A percentile compares a stretch with the other conserved stretches of the same genome.
These are phyloP conservation scores for grape (Vitis vinifera) DNA, from an alignment of 164 flowering plant genomes.

Conservation along the genomic window ASM3070453v1 NC_081805.1:2261501-2262000, in stretches of 20 bases:
- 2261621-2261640: constrained; percentile 82
- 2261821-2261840: constrained; percentile 56
- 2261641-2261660: no score
- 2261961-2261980: no score
- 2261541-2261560: constrained; percentile 63
- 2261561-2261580: constrained; percentile 87
- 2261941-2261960: neutral
- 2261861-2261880: constrained; percentile 67
- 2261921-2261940: neutral
- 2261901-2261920: constrained; percentile 54
- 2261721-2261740: no score
- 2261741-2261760: neutral
- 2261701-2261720: no score
- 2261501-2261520: no score
- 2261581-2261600: constrained; percentile 79
- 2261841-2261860: constrained; percentile 80
- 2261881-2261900: constrained; percentile 91
- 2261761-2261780: neutral
- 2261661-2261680: no score
- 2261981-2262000: neutral
- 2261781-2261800: no score
- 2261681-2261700: no score
- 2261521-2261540: constrained; percentile 16
- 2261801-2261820: no score
- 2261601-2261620: constrained; percentile 88